Base-by-base conservation (phyloP, 2,329 filamentous ascomycete species). In the Exserohilum rostratum region DNA sequence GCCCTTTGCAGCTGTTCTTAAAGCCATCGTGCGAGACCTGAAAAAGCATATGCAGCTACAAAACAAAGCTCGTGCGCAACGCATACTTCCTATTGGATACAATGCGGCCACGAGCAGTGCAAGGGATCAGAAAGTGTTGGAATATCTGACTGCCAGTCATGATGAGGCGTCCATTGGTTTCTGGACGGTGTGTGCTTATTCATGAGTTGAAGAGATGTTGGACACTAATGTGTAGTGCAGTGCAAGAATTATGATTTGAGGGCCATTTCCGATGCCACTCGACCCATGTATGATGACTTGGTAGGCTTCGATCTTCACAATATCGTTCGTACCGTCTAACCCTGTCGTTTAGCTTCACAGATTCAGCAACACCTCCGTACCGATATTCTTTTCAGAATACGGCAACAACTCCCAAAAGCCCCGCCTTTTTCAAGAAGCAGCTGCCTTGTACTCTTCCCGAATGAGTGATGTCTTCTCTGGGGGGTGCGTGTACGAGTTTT, bases 301-400 rank as follows among this genome's bases (percentile, higher is more conserved):
- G 42, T 45, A 33, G n/a, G n/a, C n/a, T n/a, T n/a, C 6, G 15
- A 7, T 18, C 12, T 11, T 45, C 11, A n/a, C n/a, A 2, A 22
- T 3, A 18, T 22, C 22, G 17, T 22, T 20, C 29, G n/a, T n/a
- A n/a, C n/a, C n/a, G n/a, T n/a, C n/a, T n/a, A n/a, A n/a, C n/a
- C n/a, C n/a, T n/a, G n/a, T 22, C 1, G 10, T 22, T 2, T 13
- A 34, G 42, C 15, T 45, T 22, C 42, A 45, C 15, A 15, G 5
- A 34, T 45, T 45, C 17, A 20, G 29, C 17, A 22, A 33, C 15
- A 49, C 42, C 15, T 38, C 51, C 5, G 29, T 53, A 37, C 58
- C 55, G 2, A 48, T 60, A 3, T 18, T 60, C 46, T 46, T 60
- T 18, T 58, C 58, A 9, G 51, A 58, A 50, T 60, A 60, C n/a